A percentile compares a stretch with the other conserved stretches of the same genome.
Evolutionary conservation across 345 rosid species (phyloP).

Genomic region (Leavenworthia alabamica): DNA sequence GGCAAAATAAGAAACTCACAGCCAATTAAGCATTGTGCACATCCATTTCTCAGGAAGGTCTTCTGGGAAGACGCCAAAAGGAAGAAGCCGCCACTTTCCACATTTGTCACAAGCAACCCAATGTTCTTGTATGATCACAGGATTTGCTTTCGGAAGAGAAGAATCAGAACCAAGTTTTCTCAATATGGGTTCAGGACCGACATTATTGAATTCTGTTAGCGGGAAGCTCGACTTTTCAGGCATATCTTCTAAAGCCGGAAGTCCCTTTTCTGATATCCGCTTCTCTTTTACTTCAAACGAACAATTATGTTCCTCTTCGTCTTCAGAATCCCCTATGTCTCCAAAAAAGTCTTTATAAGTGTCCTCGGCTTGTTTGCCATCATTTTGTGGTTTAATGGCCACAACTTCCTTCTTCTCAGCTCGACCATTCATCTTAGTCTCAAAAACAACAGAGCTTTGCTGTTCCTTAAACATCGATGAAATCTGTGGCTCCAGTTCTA

Average conservation of each 20-base stretch:
- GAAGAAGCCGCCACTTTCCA: slow-evolving; percentile 89
- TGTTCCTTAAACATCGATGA: slow-evolving; percentile 38
- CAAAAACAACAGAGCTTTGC: slow-evolving; percentile 35
- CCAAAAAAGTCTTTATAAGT: slow-evolving; percentile 69
- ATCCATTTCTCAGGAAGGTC: slow-evolving; percentile 88
- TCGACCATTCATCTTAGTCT: slow-evolving; percentile 41
- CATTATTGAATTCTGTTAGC: slow-evolving; percentile 33
- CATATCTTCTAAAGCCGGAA: slow-evolving; percentile 26
- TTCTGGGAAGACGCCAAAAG: slow-evolving; percentile 51
- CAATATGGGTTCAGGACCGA: slow-evolving; percentile 30
- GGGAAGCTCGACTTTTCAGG: slow-evolving; percentile 38
- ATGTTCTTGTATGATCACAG: slow-evolving; percentile 56
- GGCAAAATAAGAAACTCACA: slow-evolving; percentile 62
- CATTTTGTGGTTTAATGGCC: slow-evolving; percentile 41
- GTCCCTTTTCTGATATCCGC: slow-evolving; percentile 37
- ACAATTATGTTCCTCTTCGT: slow-evolving; percentile 46
- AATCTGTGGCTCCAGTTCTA: slow-evolving; percentile 40
- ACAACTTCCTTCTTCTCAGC: slow-evolving; percentile 41
- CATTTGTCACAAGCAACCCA: slow-evolving; percentile 95
- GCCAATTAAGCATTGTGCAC: slow-evolving; percentile 94
- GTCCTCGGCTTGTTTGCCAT: slow-evolving; percentile 46
- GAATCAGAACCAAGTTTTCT: slow-evolving; percentile 40
- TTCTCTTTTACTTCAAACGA: slow-evolving; percentile 40
- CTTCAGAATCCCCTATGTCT: slow-evolving; percentile 55
- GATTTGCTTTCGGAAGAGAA: slow-evolving; percentile 34